Evolutionary conservation across 106 monocot species (phyloP).

Genomic region (Cymbidium sinense): DNA sequence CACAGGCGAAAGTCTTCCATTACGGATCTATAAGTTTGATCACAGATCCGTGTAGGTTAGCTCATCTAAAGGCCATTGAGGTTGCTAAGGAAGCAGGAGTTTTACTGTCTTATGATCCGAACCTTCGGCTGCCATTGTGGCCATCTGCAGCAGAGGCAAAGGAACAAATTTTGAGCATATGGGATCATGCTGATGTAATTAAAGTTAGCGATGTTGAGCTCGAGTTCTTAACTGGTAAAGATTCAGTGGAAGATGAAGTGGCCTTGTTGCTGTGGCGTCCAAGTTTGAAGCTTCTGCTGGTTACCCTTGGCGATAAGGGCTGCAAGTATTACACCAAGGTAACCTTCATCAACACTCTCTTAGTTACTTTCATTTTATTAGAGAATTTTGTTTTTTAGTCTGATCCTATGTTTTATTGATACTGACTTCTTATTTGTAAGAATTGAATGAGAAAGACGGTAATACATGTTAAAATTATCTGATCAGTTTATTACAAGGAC

Average conservation of each 20-base stretch:
- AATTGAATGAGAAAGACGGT: neutral
- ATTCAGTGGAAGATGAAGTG: conserved; percentile 10
- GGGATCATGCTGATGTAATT: conserved; percentile 50
- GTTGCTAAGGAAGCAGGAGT: conserved; percentile 41
- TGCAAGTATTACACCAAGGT: conserved; percentile 26
- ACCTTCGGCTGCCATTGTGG: conserved; percentile 48
- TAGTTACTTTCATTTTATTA: neutral
- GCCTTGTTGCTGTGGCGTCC: conserved; percentile 17
- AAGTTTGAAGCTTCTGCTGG: conserved; percentile 17
- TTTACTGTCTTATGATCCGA: conserved; percentile 50
- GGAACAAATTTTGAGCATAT: conserved; percentile 50
- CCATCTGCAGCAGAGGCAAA: conserved; percentile 40
- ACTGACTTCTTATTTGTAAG: neutral
- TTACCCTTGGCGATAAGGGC: conserved; percentile 14
- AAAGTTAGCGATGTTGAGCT: conserved; percentile 31
- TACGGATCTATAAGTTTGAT: conserved; percentile 63
- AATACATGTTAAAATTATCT: too few species aligned
- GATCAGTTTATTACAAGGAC: too few species aligned
- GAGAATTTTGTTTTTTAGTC: neutral
- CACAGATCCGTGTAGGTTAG: conserved; percentile 45
- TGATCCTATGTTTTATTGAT: neutral
- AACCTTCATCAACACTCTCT: neutral
- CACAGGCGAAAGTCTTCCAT: conserved; percentile 47
- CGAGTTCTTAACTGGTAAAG: conserved; percentile 18
- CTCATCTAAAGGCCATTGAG: conserved; percentile 36